Evolutionary conservation across 2,329 filamentous ascomycete species (phyloP), one percentile per base, ranked within the genome.

Genomic region (Nannizziopsis barbatae): DNA sequence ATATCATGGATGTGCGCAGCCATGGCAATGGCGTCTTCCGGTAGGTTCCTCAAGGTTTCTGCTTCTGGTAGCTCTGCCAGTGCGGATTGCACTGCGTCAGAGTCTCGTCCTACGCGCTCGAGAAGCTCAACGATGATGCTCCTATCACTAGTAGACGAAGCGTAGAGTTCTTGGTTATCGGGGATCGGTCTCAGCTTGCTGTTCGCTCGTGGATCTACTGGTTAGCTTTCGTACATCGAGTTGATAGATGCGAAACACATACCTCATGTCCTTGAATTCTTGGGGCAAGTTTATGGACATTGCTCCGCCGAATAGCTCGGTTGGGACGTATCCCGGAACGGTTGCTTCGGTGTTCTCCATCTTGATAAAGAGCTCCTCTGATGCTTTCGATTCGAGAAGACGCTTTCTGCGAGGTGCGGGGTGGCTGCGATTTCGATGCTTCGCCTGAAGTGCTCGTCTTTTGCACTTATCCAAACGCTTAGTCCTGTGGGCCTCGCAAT

Each of bases 101-200:
- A 48, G 35, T 56, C 53, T 22, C 53, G 45, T 2, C 61, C 76
- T 17, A 94, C 82, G 49, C 85, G 83, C 70, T 95, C 83, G 47
- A 85, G 77, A 60, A 96, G 86, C 60, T 96, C 90, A 65, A 95
- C 77, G 58, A 95, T 89, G 63, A 95, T 81, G 67, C 79, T 88
- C 2, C 86, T 86, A 65, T 89, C 89, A 43, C 87, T 88, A 53
- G 84, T 76, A 55, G 78, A 75, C 63, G 93, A 87, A 60, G 95
- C 82, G 70, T 81, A 95, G 57, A 95, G 84, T 72, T 95, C 90
- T 71, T 96, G 89, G 65, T 93, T 85, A 33, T 56, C 54, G 17
- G 54, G 54, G 33, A 56, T 41, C 3, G 43, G 56, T 36, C 57
- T 55, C 31, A 61, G 50, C n/a, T 50, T 37, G 49, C 57, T 58